Evolutionary conservation across 768 basidiomycete genomes (phyloP).

Genomic region (Lepiota brunneoincarnata): DNA sequence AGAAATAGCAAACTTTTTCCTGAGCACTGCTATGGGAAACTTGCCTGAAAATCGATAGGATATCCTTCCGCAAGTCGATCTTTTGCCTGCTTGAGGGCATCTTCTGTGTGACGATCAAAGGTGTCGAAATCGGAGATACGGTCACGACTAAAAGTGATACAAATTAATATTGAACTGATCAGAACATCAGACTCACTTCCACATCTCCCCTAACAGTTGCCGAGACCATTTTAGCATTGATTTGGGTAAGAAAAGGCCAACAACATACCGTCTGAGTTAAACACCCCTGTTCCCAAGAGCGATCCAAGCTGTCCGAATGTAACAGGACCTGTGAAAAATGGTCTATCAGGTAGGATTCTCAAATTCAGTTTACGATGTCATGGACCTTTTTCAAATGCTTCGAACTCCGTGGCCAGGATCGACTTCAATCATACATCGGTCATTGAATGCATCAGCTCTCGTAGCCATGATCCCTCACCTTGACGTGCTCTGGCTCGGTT

Average conservation of each 20-base stretch:
- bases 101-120: slow-evolving; percentile 52
- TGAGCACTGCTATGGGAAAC: background rate
- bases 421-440: slow-evolving; percentile 10
- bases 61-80: slow-evolving; percentile 37
- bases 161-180: background rate
- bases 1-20: background rate
- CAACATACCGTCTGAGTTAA: slow-evolving; percentile 53
- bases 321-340: slow-evolving; percentile 28
- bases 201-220: slow-evolving; percentile 48
- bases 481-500: slow-evolving; percentile 45
- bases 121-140: slow-evolving; percentile 61
- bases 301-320: slow-evolving; percentile 26
- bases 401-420: slow-evolving; percentile 48
- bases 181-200: slow-evolving; percentile 49
- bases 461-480: slow-evolving; percentile 18
- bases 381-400: slow-evolving; percentile 43
- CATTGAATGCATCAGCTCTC: no score
- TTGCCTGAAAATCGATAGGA: slow-evolving; percentile 60
- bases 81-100: slow-evolving; percentile 41
- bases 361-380: background rate
- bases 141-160: slow-evolving; percentile 48
- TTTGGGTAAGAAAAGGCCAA: background rate
- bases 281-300: slow-evolving; percentile 55
- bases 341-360: background rate
- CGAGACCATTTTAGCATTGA: background rate